Evolutionary conservation across 2,329 filamentous ascomycete species (phyloP).

Genomic region (Fusarium sp.): DNA sequence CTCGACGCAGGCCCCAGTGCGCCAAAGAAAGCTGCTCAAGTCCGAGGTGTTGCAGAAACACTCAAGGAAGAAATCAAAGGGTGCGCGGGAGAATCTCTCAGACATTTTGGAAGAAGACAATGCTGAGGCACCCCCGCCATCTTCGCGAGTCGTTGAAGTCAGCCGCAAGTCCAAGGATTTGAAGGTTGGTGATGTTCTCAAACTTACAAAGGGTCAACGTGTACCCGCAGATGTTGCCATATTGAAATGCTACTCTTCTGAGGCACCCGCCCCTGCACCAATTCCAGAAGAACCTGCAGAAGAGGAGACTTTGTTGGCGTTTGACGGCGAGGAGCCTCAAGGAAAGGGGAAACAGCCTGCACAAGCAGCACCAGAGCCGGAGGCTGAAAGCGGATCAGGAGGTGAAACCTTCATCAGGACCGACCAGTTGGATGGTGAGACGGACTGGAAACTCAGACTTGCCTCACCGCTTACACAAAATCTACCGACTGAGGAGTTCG

Average conservation of each 20-base stretch:
- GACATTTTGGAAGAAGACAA: slow-evolving; percentile 77
- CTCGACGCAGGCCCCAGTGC: slow-evolving; percentile 53
- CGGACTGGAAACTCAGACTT: slow-evolving; percentile 95
- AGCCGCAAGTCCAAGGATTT: slow-evolving; percentile 87
- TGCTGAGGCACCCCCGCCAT: slow-evolving; percentile 52
- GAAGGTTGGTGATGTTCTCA: slow-evolving; percentile 95
- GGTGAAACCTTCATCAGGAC: slow-evolving; percentile 98
- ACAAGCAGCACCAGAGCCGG: slow-evolving; percentile 38
- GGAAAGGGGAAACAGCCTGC: slow-evolving; percentile 52
- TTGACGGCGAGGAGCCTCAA: slow-evolving; percentile 51
- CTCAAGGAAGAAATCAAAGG: slow-evolving; percentile 46
- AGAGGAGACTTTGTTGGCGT: slow-evolving; percentile 56
- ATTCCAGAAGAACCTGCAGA: slow-evolving; percentile 48
- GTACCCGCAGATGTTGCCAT: slow-evolving; percentile 96
- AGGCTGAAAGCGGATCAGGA: slow-evolving; percentile 56
- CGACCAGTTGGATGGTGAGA: slow-evolving; percentile 96
- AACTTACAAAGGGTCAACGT: slow-evolving; percentile 89
- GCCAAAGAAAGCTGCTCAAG: slow-evolving; percentile 55
- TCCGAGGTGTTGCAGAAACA: slow-evolving; percentile 52
- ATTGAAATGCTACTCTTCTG: slow-evolving; percentile 79
- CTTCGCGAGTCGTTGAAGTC: slow-evolving; percentile 70
- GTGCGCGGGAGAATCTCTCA: slow-evolving; percentile 57
- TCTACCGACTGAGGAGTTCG: slow-evolving; percentile 78
- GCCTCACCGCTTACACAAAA: slow-evolving; percentile 87
- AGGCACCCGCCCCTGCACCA: slow-evolving; percentile 53